A percentile compares a stretch with the other conserved stretches of the same genome.
These are phyloP conservation scores for Cyclotella baltica DNA, from an alignment of 108 stramenopile genomes.

Conservation along the genomic window DNA sequence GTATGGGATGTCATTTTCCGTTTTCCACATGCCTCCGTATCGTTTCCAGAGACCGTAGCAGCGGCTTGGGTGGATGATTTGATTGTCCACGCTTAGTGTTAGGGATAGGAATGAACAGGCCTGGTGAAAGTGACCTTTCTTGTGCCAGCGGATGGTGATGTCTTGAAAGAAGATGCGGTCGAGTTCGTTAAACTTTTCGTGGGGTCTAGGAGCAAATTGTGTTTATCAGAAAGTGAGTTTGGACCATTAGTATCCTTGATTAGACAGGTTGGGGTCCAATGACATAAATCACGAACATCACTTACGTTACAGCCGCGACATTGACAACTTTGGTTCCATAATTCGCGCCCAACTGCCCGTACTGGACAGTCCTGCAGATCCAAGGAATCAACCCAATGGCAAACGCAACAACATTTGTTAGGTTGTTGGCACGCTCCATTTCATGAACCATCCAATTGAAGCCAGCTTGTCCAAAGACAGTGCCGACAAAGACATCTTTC, in stretches of 20 bases:
- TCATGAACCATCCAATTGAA: slow-evolving; percentile 72
- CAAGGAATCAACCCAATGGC: slow-evolving; percentile 63
- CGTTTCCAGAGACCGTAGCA: slow-evolving; percentile 63
- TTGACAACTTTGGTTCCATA: slow-evolving; percentile 53
- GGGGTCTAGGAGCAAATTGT: slow-evolving; percentile 12
- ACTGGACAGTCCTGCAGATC: slow-evolving; percentile 56
- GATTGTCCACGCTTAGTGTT: slow-evolving; percentile 61
- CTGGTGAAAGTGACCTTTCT: slow-evolving; percentile 49
- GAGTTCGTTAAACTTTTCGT: slow-evolving; percentile 43
- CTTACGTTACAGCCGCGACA: slow-evolving; percentile 48
- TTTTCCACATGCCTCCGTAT: slow-evolving; percentile 51
- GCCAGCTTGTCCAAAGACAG: slow-evolving; percentile 61
- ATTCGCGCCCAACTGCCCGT: slow-evolving; percentile 46
- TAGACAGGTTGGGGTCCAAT: too few species aligned
- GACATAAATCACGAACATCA: not conserved
- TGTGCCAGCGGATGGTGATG: slow-evolving; percentile 33
- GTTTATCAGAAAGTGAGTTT: not conserved
- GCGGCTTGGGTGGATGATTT: slow-evolving; percentile 61
- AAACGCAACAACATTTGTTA: slow-evolving; percentile 51
- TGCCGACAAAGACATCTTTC: slow-evolving; percentile 58
- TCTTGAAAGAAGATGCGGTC: slow-evolving; percentile 55
- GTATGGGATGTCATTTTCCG: slow-evolving; percentile 49
- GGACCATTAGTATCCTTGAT: not conserved
- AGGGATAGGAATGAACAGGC: slow-evolving; percentile 57
- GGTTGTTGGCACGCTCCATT: slow-evolving; percentile 26